Evolutionary conservation across 371 early-diverging fungal species (phyloP), one percentile per base, ranked within the genome.

Genomic region (Zychaea mexicana): DNA sequence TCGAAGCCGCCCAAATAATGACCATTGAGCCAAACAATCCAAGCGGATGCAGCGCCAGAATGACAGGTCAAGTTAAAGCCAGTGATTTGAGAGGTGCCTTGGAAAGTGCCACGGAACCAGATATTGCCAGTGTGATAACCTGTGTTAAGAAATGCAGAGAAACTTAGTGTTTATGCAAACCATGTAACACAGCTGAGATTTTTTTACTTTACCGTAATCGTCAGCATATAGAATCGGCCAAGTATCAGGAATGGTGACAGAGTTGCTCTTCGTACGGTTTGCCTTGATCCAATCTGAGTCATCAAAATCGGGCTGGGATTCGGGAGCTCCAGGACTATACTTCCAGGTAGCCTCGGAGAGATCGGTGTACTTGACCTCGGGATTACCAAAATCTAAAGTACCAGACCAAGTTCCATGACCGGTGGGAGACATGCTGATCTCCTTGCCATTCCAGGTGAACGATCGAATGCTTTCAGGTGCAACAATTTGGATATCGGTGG

Each of bases 31-130:
- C 71, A 71, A 17, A 57, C 52, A 10, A 63, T 22, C 57, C 59
- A 71, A 12, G 57, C 71, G 10, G 67, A 67, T 13, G 53, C 61
- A 28, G 36, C 64, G 10, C 71, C 68, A 28, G 68, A 64, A 7
- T 55, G 28, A 8, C 59, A 64, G 15, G 64, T 69, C 22, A 71
- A 21, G 19, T 54, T 58, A 9, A 71, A 32, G 2, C 65, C 62
- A 22, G 60, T 71, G 27, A 65, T 65, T n/a, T 52, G 58, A 4
- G 62, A 30, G 4, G 60, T 55, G 5, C 55, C 67, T 19, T 60
- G 64, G 39, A 71, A 71, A n/a, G 39, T 57, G 21, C 71, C 71
- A 38, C 71, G 67, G 33, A 58, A 64, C 71, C 71, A 71, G 26
- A 66, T 54, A 39, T 58, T 54, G 12, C 71, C 71, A 26, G 52